phyloP scores from a whole-genome alignment of 1,284 basidiomycete genomes.

The Neolentinus lepideus region DNA sequence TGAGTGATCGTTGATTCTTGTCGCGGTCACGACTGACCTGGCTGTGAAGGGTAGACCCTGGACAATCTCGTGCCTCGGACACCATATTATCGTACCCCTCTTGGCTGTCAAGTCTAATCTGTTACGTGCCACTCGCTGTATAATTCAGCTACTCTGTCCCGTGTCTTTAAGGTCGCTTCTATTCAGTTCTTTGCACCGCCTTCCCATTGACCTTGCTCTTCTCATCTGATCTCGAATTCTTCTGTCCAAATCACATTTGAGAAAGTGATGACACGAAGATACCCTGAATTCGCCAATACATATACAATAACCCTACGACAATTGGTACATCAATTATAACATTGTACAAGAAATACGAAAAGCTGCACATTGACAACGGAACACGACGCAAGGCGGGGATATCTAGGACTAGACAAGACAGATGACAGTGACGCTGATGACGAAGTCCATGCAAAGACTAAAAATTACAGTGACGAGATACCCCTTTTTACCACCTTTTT shows the following conservation, averaged over 20 bases:
- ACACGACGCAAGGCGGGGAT: background rate
- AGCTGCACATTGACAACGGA: background rate
- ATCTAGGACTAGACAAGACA: background rate
- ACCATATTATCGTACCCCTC: background rate
- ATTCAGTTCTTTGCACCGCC: background rate
- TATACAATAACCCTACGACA: background rate
- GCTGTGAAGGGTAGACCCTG: background rate
- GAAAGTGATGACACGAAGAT: too few species aligned
- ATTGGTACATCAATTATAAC: background rate
- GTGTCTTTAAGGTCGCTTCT: background rate
- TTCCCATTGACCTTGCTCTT: background rate
- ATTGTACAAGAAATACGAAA: background rate
- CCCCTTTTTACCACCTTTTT: too few species aligned
- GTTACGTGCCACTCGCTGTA: background rate
- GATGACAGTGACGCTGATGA: too few species aligned
- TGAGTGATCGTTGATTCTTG: background rate
- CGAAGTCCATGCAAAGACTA: background rate
- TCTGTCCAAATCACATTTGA: too few species aligned
- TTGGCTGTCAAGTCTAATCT: background rate
- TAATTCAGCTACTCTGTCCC: background rate
- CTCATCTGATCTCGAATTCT: too few species aligned
- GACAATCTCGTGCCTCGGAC: background rate
- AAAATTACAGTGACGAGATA: background rate
- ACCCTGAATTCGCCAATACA: too few species aligned
- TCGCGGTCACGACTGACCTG: background rate